A percentile compares a stretch with the other conserved stretches of the same genome.
These are phyloP conservation scores for Fusarium sp. DNA, from an alignment of 2,329 filamentous ascomycete genomes.

Conservation along the genomic window DNA sequence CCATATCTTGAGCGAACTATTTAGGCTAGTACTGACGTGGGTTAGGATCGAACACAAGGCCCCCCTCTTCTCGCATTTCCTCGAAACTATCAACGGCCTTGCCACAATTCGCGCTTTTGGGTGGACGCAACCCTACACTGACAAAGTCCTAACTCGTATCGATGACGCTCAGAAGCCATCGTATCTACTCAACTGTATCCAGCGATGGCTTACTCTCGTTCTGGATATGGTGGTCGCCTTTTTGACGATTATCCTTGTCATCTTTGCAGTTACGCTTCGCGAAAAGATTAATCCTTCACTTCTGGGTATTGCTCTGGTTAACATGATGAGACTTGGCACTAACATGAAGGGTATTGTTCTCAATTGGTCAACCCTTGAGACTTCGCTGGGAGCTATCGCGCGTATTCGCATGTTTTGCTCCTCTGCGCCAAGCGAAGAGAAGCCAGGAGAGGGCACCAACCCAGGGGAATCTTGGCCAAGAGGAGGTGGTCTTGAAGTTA, in stretches of 20 bases:
- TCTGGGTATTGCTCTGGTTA: slow-evolving; percentile 55
- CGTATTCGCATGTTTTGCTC: slow-evolving; percentile 48
- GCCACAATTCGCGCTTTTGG: slow-evolving; percentile 56
- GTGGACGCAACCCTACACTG: slow-evolving; percentile 53
- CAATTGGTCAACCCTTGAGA: slow-evolving; percentile 50
- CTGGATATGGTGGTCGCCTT: slow-evolving; percentile 64
- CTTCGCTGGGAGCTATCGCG: slow-evolving; percentile 49
- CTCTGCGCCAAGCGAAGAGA: slow-evolving; percentile 44
- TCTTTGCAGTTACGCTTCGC: slow-evolving; percentile 54
- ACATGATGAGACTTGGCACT: slow-evolving; percentile 48
- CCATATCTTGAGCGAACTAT: no score
- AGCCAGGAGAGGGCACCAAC: slow-evolving; percentile 25
- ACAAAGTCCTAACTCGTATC: slow-evolving; percentile 54
- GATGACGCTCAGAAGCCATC: slow-evolving; percentile 65
- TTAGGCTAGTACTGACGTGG: not conserved
- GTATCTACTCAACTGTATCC: slow-evolving; percentile 65
- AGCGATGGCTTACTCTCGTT: slow-evolving; percentile 65
- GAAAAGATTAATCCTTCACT: slow-evolving; percentile 50
- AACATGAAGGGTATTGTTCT: slow-evolving; percentile 48
- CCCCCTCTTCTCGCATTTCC: slow-evolving; percentile 51
- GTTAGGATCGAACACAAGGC: slow-evolving; percentile 51
- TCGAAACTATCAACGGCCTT: slow-evolving; percentile 50
- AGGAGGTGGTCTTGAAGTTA: slow-evolving; percentile 42
- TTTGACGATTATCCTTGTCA: slow-evolving; percentile 56
- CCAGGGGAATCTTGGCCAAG: slow-evolving; percentile 43